Conservation (phyloP, 352 stramenopile genomes). For the Phytophthora vignae region DNA sequence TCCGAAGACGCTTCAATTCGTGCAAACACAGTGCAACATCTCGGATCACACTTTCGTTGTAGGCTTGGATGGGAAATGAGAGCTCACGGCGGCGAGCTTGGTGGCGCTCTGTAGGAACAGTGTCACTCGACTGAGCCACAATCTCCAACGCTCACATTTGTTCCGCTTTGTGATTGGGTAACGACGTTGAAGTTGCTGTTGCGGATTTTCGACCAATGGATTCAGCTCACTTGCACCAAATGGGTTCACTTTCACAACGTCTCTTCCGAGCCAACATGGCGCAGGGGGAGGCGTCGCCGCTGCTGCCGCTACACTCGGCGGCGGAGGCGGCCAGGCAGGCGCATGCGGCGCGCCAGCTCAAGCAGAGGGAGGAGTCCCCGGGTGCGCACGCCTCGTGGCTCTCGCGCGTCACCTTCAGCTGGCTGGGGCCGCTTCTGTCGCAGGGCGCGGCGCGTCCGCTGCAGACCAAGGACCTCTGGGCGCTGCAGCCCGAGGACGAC, state of each 20-base stretch:
- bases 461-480: constrained; percentile 48
- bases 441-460: constrained; percentile 51
- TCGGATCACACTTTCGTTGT: constrained; percentile 18
- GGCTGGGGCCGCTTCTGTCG: constrained; percentile 49
- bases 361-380: constrained; percentile 3
- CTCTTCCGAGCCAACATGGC: too few species aligned
- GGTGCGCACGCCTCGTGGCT: constrained; percentile 20
- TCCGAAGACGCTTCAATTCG: too few species aligned
- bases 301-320: constrained; percentile 35
- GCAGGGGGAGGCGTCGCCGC: constrained; percentile 19
- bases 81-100: constrained; percentile 57
- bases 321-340: neutral
- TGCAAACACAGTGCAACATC: too few species aligned
- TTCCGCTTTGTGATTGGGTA: too few species aligned
- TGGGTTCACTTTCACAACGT: too few species aligned
- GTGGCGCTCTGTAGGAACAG: constrained; percentile 52
- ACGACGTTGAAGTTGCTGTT: too few species aligned
- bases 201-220: too few species aligned
- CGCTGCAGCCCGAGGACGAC: constrained; percentile 46
- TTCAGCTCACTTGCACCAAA: too few species aligned
- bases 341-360: neutral
- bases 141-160: too few species aligned
- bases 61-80: constrained; percentile 42
- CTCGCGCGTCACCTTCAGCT: constrained; percentile 45
- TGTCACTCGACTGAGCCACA: constrained; percentile 1